Evolutionary conservation across 495 filamentous ascomycete species (phyloP), one percentile per base, ranked within the genome.

Genomic region (Lophiostoma macrostomum): DNA sequence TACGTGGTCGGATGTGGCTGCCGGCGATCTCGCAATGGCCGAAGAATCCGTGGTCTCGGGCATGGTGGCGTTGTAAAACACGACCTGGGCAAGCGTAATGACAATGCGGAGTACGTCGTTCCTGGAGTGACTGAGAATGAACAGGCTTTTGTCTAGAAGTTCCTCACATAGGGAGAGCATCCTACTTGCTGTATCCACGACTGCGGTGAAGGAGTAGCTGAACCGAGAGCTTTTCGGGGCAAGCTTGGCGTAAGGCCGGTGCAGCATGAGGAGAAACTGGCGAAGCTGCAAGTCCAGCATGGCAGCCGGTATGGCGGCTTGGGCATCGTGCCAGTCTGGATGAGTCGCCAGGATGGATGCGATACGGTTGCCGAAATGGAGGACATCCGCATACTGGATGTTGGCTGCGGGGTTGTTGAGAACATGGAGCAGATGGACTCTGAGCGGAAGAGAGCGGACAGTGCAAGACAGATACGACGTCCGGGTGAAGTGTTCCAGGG

Each of bases 261-360:
- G 55, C 11, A 63, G 43, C 3, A 59, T 52, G 29, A 58, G 19
- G 3, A 58, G 46, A 24, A 48, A 58, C 22, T 63, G 60, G 8
- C 47, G 60, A n/a, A 63, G 50, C 28, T 63, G 60, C 19, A 58
- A 29, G 22, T 50, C 46, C n/a, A 63, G 49, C 14, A 63, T 24
- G 5, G 53, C 49, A 4, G 27, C n/a, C 11, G 53, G 32, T 4
- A 42, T 36, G 3, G 28, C 6, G 24, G 41, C 18, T 8, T 29
- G 46, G 25, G 40, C 4, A 23, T 39, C 23, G 13, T 25, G 32
- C 58, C n/a, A n/a, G n/a, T n/a, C n/a, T n/a, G n/a, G n/a, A n/a
- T n/a, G n/a, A n/a, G n/a, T n/a, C n/a, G n/a, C n/a, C 58, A 62
- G 23, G 25, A n/a, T 11, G 58, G 58, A 13, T 53, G 30, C 16